A percentile compares a stretch with the other conserved stretches of the same genome.
Evolutionary conservation across 441 rosid species (phyloP).

Genomic region (Iberis amara): DNA sequence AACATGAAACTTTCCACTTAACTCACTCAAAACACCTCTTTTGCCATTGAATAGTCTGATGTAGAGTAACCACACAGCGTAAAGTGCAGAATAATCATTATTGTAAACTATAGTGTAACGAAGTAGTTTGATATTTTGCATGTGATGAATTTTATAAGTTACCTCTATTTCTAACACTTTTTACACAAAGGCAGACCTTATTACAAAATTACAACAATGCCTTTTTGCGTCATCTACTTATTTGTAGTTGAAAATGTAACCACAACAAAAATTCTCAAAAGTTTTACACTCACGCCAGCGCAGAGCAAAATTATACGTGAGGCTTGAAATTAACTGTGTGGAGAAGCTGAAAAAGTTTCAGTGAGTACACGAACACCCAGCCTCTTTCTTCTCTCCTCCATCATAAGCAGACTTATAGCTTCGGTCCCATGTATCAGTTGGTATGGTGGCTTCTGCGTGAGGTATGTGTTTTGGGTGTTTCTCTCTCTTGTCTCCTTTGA

Average conservation of each 20-base stretch:
- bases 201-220: conserved; percentile 2
- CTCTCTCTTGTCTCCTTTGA: conserved; percentile 88
- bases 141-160: no score
- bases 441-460: conserved; percentile 55
- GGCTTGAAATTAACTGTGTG: background rate
- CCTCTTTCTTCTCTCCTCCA: conserved; percentile 27
- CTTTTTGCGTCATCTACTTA: no score
- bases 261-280: background rate
- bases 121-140: no score
- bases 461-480: conserved; percentile 81
- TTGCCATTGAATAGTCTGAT: no score
- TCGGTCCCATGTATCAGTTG: conserved; percentile 64
- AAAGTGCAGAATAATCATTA: no score
- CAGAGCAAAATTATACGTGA: conserved; percentile 2
- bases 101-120: no score
- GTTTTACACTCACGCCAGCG: background rate
- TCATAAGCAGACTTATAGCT: conserved; percentile 60
- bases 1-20: no score
- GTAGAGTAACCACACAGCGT: no score
- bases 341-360: conserved; percentile 23
- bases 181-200: conserved; percentile 6
- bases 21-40: no score
- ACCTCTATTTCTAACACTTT: background rate
- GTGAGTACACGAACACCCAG: conserved; percentile 56
- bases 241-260: no score